Percentiles rank a stretch among this genome's conserved stretches.
phyloP scores from a whole-genome alignment of 2,329 filamentous ascomycete species.

The Fusarium fujikuroi region DNA sequence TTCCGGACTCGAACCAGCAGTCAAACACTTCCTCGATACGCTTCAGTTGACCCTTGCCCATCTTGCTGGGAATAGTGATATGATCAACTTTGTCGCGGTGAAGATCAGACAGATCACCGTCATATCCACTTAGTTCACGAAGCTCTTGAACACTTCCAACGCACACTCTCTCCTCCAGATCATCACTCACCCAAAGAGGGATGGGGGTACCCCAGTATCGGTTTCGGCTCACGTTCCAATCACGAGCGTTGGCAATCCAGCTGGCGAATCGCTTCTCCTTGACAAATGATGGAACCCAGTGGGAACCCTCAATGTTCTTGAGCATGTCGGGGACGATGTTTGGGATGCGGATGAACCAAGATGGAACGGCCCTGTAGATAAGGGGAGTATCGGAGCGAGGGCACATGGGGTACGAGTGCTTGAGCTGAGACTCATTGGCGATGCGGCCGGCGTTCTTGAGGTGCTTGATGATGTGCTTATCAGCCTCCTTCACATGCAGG shows the following conservation, averaged over 20 bases:
- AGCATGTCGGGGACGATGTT: slow-evolving; percentile 88
- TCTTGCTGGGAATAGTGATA: slow-evolving; percentile 91
- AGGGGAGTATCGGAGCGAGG: slow-evolving; percentile 94
- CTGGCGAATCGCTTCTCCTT: slow-evolving; percentile 91
- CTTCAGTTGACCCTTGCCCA: slow-evolving; percentile 84
- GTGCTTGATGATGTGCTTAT: slow-evolving; percentile 92
- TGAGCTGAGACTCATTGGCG: slow-evolving; percentile 86
- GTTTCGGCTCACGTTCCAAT: slow-evolving; percentile 96
- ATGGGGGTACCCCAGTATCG: slow-evolving; percentile 96
- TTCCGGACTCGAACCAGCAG: slow-evolving; percentile 97
- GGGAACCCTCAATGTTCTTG: slow-evolving; percentile 86
- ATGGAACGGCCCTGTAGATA: slow-evolving; percentile 90
- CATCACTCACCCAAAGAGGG: slow-evolving; percentile 91
- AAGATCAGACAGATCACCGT: slow-evolving; percentile 84
- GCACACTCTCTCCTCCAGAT: slow-evolving; percentile 86
- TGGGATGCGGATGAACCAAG: slow-evolving; percentile 93
- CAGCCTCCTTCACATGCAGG: slow-evolving; percentile 89
- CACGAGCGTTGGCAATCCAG: slow-evolving; percentile 90
- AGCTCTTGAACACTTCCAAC: slow-evolving; percentile 87
- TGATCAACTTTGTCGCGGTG: slow-evolving; percentile 94
- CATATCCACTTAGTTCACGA: slow-evolving; percentile 85
- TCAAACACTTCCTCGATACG: slow-evolving; percentile 92
- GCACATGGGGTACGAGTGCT: slow-evolving; percentile 93
- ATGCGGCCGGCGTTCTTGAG: slow-evolving; percentile 81
- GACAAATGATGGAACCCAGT: slow-evolving; percentile 91